phyloP scores from a whole-genome alignment of 352 stramenopile genomes.

The Globisporangium megalacanthum region DNA sequence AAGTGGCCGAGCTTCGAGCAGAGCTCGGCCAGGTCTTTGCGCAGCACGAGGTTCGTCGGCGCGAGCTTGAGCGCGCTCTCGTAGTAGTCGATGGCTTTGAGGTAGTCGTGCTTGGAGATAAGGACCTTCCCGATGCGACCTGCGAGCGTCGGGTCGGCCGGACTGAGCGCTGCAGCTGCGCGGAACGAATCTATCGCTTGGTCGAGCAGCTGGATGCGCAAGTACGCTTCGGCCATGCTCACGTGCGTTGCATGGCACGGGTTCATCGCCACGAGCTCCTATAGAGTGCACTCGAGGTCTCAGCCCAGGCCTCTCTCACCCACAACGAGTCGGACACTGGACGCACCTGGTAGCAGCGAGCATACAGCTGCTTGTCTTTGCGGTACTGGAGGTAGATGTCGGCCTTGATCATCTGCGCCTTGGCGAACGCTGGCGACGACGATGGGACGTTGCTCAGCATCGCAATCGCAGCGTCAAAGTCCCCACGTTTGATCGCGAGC shows the following conservation, averaged over 20 bases:
- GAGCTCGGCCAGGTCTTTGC: constrained; percentile 88
- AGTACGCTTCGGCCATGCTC: constrained; percentile 88
- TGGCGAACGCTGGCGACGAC: constrained; percentile 73
- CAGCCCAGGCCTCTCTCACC: no score
- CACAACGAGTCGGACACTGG: neutral
- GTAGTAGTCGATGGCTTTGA: constrained; percentile 92
- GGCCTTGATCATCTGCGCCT: constrained; percentile 90
- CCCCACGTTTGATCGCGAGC: constrained; percentile 85
- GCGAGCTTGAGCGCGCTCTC: constrained; percentile 82
- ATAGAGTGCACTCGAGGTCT: neutral
- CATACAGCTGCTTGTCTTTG: constrained; percentile 90
- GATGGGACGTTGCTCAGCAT: constrained; percentile 87
- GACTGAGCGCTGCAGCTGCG: constrained; percentile 46
- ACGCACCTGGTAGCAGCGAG: constrained; percentile 72
- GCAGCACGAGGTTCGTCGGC: constrained; percentile 68
- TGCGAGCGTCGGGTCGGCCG: constrained; percentile 70
- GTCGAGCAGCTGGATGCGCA: constrained; percentile 91
- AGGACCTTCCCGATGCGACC: constrained; percentile 87
- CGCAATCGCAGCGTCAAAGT: constrained; percentile 87
- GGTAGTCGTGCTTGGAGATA: constrained; percentile 92
- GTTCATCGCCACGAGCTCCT: constrained; percentile 79
- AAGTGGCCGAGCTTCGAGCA: constrained; percentile 86
- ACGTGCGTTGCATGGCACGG: constrained; percentile 72
- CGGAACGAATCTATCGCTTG: constrained; percentile 76
- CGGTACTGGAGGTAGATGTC: constrained; percentile 91